phyloP scores from a whole-genome alignment of 73 alveolate species.

The Paramecium primaurelia region DNA sequence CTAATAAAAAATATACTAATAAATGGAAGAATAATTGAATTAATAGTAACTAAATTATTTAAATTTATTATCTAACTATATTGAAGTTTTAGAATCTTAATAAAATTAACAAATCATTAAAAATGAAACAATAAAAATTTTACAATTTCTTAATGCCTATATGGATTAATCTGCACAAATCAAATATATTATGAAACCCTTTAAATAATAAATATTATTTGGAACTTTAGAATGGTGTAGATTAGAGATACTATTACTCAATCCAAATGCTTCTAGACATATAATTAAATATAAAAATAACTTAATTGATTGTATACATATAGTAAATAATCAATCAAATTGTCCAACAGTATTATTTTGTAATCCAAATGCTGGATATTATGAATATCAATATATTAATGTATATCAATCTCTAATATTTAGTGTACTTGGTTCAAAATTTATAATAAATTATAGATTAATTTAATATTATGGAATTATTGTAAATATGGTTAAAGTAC shows the following conservation, averaged over 20 bases:
- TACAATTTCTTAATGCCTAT: background rate
- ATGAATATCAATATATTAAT: slow-evolving; percentile 55
- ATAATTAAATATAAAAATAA: background rate
- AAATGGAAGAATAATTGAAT: background rate
- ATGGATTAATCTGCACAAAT: background rate
- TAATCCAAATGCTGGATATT: slow-evolving; percentile 76
- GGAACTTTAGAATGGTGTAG: background rate
- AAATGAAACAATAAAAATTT: background rate
- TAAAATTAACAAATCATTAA: background rate
- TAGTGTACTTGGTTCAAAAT: slow-evolving; percentile 69
- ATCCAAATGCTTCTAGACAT: background rate
- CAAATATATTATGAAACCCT: background rate
- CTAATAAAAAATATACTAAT: background rate
- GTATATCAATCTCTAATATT: background rate
- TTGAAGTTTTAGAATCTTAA: background rate
- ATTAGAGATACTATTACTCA: background rate
- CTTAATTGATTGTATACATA: background rate
- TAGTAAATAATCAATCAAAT: background rate
- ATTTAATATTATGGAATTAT: slow-evolving; percentile 75
- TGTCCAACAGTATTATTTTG: slow-evolving; percentile 68
- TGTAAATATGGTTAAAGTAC: slow-evolving; percentile 78
- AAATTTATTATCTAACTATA: background rate
- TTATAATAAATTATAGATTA: slow-evolving; percentile 65
- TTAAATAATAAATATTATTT: background rate
- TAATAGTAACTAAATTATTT: background rate